Base-by-base conservation (phyloP, 2,329 filamentous ascomycete species). In the Colletotrichum orbiculare region DNA sequence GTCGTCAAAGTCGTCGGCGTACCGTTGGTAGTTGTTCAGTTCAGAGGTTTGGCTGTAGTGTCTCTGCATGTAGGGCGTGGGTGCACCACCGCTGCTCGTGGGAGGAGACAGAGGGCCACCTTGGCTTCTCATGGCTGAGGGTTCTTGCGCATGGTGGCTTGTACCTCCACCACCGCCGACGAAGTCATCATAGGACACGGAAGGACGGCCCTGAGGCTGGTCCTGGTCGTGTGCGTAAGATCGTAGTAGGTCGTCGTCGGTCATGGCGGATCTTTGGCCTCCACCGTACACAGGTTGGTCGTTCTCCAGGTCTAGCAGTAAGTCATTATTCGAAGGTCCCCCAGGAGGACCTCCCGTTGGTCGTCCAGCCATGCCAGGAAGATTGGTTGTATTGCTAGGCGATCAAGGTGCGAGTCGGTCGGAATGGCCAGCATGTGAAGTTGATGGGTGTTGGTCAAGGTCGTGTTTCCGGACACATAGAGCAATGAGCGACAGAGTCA, bases 101-200 rank as follows among this genome's bases (percentile, higher is more conserved):
- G 48, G 42, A 8, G 58, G 47, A 11, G 63, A 57, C 54, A 69
- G 60, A 47, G 58, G 64, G 56, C 73, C 74, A 60, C 73, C 75
- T 7, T 72, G 68, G 35, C 73, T 78, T 69, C 79, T 81, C 47
- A 48, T 11, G 58, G 78, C 77, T 50, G 82, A 77, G 25, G 82
- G 76, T 54, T 85, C 82, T 57, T 83, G 78, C 65, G 83, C 80
- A 53, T 53, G 42, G 41, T 66, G 52, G 37, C 42, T 42, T 54
- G 46, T 38, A 62, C 34, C 61, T 45, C 61, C 60, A 67, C 82
- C 83, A 68, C 82, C 81, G 54, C 95, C 95, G 68, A 98, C 90
- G 76, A 97, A 98, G 73, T 96, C 91, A 83, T 97, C 95, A 79
- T 97, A 97, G 64, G 94, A 97, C 56, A 95, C 89, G 34, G 94